These are phyloP conservation scores for Spathaspora boniae DNA, from an alignment of 805 yeast species.

Conservation along the genomic window DNA sequence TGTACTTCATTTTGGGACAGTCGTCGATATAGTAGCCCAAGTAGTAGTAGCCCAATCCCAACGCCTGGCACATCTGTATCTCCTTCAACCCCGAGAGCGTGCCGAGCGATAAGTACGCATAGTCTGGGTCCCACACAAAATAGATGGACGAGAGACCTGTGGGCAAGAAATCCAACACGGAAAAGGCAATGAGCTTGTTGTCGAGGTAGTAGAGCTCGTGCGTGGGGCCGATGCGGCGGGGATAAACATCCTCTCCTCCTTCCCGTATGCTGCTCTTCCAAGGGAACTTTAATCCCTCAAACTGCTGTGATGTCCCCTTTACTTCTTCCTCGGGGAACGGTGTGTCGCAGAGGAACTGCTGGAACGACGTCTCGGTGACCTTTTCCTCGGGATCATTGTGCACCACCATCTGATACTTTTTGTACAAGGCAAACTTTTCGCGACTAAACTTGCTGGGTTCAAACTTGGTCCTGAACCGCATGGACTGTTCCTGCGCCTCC, in stretches of 20 bases:
- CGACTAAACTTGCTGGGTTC: slow-evolving; percentile 50
- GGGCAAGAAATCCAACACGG: slow-evolving; percentile 75
- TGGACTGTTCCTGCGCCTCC: slow-evolving; percentile 36
- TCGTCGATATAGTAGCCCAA: slow-evolving; percentile 79
- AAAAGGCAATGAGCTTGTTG: slow-evolving; percentile 64
- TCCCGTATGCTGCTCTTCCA: no score
- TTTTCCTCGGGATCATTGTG: slow-evolving; percentile 60
- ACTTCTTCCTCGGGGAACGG: slow-evolving; percentile 47
- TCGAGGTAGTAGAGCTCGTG: slow-evolving; percentile 78
- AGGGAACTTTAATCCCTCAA: slow-evolving; percentile 3
- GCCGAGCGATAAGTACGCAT: slow-evolving; percentile 66
- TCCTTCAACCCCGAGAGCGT: slow-evolving; percentile 75
- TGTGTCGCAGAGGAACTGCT: slow-evolving; percentile 62
- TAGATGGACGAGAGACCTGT: slow-evolving; percentile 78
- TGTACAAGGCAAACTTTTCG: slow-evolving; percentile 62
- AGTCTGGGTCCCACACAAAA: slow-evolving; percentile 85
- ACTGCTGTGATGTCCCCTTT: slow-evolving; percentile 24
- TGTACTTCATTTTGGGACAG: slow-evolving; percentile 80
- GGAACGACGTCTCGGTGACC: slow-evolving; percentile 47
- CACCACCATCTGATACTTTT: slow-evolving; percentile 64
- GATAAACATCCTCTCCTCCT: slow-evolving; percentile 40
- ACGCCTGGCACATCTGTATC: slow-evolving; percentile 47
- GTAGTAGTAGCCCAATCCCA: slow-evolving; percentile 57
- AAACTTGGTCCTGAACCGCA: slow-evolving; percentile 40
- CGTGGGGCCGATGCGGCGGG: slow-evolving; percentile 50